These are phyloP conservation scores for Juglanconis sp. DNA, from an alignment of 2,329 filamentous ascomycete genomes.

Conservation along the genomic window DNA sequence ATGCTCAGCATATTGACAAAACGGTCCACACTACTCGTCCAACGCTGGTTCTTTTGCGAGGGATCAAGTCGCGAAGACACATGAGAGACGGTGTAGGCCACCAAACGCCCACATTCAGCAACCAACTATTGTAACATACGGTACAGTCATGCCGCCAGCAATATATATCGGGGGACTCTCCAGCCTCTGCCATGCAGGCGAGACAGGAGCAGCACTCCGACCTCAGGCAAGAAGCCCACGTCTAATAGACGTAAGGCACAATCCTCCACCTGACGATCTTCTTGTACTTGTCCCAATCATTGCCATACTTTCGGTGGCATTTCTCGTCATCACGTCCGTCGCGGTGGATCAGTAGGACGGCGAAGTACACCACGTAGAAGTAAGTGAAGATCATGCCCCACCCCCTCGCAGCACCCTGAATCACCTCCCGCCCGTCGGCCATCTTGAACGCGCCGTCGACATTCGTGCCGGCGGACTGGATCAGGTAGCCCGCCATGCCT, in stretches of 20 bases:
- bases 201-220: background rate
- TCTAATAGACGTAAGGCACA: constrained; percentile 77
- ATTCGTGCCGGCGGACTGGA: constrained; percentile 55
- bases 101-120: no score
- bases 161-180: no score
- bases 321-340: constrained; percentile 87
- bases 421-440: constrained; percentile 59
- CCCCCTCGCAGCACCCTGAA: constrained; percentile 70
- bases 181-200: background rate
- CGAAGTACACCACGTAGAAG: constrained; percentile 94
- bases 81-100: no score
- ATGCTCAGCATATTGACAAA: no score
- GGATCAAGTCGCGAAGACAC: no score
- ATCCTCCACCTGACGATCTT: constrained; percentile 78
- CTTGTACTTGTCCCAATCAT: constrained; percentile 88
- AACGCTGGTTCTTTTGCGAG: no score
- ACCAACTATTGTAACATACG: no score
- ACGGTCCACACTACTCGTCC: no score
- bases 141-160: no score
- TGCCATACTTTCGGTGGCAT: constrained; percentile 85
- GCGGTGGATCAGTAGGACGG: constrained; percentile 78
- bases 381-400: constrained; percentile 89
- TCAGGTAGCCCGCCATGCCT: constrained; percentile 75
- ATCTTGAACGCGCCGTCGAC: constrained; percentile 54
- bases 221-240: background rate